These are phyloP conservation scores for Pythium plurisporium DNA, from an alignment of 352 stramenopile genomes.

Conservation along the genomic window DNA sequence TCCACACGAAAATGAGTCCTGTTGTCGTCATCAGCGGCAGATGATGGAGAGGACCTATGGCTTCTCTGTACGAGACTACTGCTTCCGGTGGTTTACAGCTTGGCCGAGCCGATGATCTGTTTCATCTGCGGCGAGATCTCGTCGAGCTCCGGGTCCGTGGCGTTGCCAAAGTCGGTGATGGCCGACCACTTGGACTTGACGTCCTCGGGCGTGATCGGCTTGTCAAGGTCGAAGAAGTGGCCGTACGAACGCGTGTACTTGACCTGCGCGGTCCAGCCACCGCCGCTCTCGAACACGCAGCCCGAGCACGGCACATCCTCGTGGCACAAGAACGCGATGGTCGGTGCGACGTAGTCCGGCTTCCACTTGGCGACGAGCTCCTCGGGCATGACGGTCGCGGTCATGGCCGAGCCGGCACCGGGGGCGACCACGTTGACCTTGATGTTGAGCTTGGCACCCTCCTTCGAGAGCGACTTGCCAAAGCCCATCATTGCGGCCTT, in stretches of 20 bases:
- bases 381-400: conserved; percentile 74
- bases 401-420: conserved; percentile 86
- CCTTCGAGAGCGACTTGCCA: conserved; percentile 88
- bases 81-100: conserved; percentile 41
- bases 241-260: conserved; percentile 73
- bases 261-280: conserved; percentile 78
- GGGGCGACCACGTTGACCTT: conserved; percentile 88
- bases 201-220: conserved; percentile 69
- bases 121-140: conserved; percentile 76
- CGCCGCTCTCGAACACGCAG: conserved; percentile 82
- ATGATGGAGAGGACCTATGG: background rate
- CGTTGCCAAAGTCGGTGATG: conserved; percentile 74
- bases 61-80: background rate
- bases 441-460: conserved; percentile 79
- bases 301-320: conserved; percentile 70
- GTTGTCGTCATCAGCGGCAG: background rate
- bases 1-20: background rate
- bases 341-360: conserved; percentile 86
- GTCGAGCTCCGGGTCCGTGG: conserved; percentile 72
- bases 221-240: conserved; percentile 64
- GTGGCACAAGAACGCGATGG: conserved; percentile 83
- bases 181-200: conserved; percentile 71
- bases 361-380: conserved; percentile 83
- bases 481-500: conserved; percentile 94
- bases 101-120: conserved; percentile 58